Evolutionary conservation across 345 rosid species (phyloP).

Genomic region (Hypericum perforatum): DNA sequence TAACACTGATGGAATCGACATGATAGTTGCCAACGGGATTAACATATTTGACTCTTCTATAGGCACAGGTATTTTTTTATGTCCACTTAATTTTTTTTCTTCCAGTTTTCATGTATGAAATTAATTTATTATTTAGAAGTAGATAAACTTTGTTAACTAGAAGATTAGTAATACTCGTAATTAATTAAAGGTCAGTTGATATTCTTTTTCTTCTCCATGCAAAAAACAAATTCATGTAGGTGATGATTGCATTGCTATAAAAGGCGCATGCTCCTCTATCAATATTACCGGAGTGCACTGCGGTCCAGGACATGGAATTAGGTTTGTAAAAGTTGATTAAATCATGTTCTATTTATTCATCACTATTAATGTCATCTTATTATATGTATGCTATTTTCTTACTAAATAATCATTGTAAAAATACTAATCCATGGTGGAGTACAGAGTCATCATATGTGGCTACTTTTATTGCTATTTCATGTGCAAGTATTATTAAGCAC

Average conservation of each 20-base stretch:
- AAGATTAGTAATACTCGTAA: too few species aligned
- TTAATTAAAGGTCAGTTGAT: not conserved
- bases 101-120: not conserved
- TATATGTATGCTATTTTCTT: slow-evolving; percentile 23
- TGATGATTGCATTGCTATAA: slow-evolving; percentile 28
- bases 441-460: too few species aligned
- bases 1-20: slow-evolving; percentile 47
- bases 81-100: not conserved
- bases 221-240: slow-evolving; percentile 16
- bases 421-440: too few species aligned
- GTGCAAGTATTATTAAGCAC: too few species aligned
- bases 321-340: slow-evolving; percentile 4
- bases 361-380: slow-evolving; percentile 17
- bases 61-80: slow-evolving; percentile 23
- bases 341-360: not conserved
- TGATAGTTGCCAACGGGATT: slow-evolving; percentile 14
- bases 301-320: slow-evolving; percentile 35
- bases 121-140: too few species aligned
- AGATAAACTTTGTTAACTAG: too few species aligned
- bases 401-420: too few species aligned
- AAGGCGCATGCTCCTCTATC: slow-evolving; percentile 4
- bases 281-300: slow-evolving; percentile 12
- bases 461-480: not conserved
- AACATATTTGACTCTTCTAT: slow-evolving; percentile 14
- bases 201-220: slow-evolving; percentile 4